Evolutionary conservation across 1,284 basidiomycete genomes (phyloP), one percentile per base, ranked within the genome.

Genomic region (Neolentinus lepideus): DNA sequence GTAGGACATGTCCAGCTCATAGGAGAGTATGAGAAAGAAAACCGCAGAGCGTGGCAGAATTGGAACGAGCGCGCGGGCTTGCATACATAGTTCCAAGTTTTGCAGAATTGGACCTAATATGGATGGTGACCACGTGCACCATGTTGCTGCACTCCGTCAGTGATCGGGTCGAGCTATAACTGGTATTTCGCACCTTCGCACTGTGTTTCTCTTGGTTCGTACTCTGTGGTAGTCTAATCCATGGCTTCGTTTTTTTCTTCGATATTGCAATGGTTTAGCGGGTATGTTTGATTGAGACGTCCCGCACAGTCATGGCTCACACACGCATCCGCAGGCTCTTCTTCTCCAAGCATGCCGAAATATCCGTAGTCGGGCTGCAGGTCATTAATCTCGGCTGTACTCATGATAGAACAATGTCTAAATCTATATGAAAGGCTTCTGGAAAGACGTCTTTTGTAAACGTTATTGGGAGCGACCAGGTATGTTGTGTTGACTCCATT

Each of bases 371-470:
- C 47, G 96, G 96, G 35, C 74, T 98, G 29, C 94, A 98, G 78
- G 92, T 90, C 56, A 52, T 61, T 56, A 22, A 12, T n/a, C 35
- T 46, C 52, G 14, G 21, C 33, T n/a, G 25, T 14, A n/a, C 35
- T 6, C n/a, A 29, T 3, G 16, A 21, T 48, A 16, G n/a, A 43
- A 25, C 27, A 14, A 12, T 54, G 14, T 60, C 61, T n/a, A 45
- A 61, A 1, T 57, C 56, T 11, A 56, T 54, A 57, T n/a, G 56
- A 2, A 59, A 95, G 88, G 91, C 92, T 3, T 95, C 93, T 2
- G 94, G 94, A 52, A 96, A 97, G 76, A 96, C 94, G 0, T 94
- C 92, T 24, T 92, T 98, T 55, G 92, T 95, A 53, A 94, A 95
- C 67, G 88, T 96, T 6, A 83, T 98, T 24, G 88, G 88, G 1